Conservation (phyloP, 1,284 basidiomycete species). For the Cryptococcus floricola region DNA sequence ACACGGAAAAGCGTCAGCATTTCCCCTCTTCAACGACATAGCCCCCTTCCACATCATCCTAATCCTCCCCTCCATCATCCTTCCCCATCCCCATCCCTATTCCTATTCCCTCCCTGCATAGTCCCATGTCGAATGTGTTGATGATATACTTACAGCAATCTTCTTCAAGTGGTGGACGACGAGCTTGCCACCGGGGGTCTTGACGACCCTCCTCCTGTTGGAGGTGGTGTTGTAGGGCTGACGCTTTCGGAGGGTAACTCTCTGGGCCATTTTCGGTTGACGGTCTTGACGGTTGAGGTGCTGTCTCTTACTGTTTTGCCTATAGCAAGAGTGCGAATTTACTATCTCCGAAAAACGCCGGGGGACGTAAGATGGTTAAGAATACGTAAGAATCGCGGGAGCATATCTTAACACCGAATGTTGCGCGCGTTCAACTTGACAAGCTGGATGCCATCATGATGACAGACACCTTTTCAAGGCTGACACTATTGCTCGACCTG, state of each 20-base stretch:
- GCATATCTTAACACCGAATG: no score
- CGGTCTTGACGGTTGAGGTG: conserved; percentile 4
- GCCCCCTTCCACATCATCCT: neutral
- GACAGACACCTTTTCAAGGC: no score
- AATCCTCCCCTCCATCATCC: neutral
- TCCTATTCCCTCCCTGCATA: neutral
- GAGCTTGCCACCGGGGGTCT: conserved; percentile 69
- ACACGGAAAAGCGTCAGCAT: conserved; percentile 2
- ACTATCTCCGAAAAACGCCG: no score
- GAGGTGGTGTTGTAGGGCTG: conserved; percentile 98
- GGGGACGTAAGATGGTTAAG: no score
- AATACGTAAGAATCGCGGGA: no score
- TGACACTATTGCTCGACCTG: no score
- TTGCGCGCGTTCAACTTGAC: no score
- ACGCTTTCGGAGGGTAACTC: conserved; percentile 98
- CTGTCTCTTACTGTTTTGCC: neutral
- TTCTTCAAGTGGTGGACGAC: conserved; percentile 53
- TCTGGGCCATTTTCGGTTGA: conserved; percentile 78
- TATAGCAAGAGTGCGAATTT: neutral
- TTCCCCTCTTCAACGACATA: neutral
- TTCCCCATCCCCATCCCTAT: neutral
- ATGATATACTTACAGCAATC: conserved; percentile 45
- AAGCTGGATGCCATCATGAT: no score
- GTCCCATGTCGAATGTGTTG: neutral
- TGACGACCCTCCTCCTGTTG: conserved; percentile 89